A percentile compares a stretch with the other conserved stretches of the same genome.
phyloP scores from a whole-genome alignment of 305 asterid genomes.

The Fraxinus sp. region DNA sequence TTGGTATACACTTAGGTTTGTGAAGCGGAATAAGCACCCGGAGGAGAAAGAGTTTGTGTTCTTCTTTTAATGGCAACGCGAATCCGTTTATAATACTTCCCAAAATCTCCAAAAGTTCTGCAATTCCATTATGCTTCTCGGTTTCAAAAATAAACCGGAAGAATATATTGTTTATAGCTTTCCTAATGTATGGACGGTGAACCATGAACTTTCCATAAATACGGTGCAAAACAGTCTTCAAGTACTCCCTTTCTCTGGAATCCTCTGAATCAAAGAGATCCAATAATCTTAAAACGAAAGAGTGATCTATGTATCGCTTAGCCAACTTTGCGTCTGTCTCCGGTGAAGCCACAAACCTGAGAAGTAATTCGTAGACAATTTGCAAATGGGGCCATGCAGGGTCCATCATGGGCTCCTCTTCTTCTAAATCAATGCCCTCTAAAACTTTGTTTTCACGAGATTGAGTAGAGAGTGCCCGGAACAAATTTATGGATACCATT shows the following conservation, averaged over 20 bases:
- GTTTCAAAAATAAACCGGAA: conserved; percentile 79
- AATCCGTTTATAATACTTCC: conserved; percentile 94
- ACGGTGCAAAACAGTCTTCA: conserved; percentile 79
- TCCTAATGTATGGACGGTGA: conserved; percentile 88
- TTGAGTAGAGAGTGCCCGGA: conserved; percentile 68
- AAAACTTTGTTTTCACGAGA: conserved; percentile 72
- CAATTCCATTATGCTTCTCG: conserved; percentile 89
- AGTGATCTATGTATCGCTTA: conserved; percentile 81
- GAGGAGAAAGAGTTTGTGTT: conserved; percentile 83
- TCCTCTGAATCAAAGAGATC: conserved; percentile 94
- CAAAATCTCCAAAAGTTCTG: conserved; percentile 83
- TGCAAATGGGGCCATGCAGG: conserved; percentile 95
- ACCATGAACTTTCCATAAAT: conserved; percentile 94
- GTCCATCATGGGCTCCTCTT: conserved; percentile 88
- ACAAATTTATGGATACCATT: conserved; percentile 71
- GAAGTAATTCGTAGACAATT: conserved; percentile 81
- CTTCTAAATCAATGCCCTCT: conserved; percentile 80
- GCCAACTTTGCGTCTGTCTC: conserved; percentile 95
- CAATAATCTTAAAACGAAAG: conserved; percentile 61
- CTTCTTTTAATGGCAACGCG: conserved; percentile 91
- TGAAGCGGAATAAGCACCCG: conserved; percentile 90
- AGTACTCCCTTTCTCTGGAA: conserved; percentile 83
- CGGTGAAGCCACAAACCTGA: conserved; percentile 85
- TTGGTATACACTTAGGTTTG: conserved; percentile 76
- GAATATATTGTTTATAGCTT: conserved; percentile 76